Evolutionary conservation across 2,329 filamentous ascomycete species (phyloP), one percentile per base, ranked within the genome.

Genomic region (Apiospora koreana): DNA sequence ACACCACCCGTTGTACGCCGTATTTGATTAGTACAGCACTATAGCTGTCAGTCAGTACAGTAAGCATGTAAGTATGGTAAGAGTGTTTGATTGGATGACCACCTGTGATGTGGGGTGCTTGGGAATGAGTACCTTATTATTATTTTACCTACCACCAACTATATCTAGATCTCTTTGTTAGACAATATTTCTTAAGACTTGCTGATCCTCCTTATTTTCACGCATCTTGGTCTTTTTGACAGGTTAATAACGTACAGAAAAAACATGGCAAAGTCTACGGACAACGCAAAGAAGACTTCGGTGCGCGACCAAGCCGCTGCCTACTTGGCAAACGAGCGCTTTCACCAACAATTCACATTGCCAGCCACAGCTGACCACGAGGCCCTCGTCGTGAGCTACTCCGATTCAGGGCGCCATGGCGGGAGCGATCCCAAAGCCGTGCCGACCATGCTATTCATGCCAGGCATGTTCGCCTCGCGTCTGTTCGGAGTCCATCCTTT

Each of bases 381-480:
- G 14, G 74, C 71, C 6, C 70, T 79, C 35, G 70, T 66, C 23
- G 69, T 74, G 16, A 72, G 70, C 12, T 74, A 72, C n/a, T 54
- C 69, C 25, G 68, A 74, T 3, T 69, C 69, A 2, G 68, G 69
- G 6, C 68, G 35, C 23, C 31, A 48, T 48, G 64, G 21, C 10
- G 43, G 41, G 21, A 10, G 28, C 9, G 25, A 66, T 35, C 28
- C 50, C 42, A 46, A 67, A 46, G 42, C 45, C 7, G 46, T 50
- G 21, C 72, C 72, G n/a, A 69, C 67, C 9, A 48, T 72, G 1
- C 64, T 73, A 2, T 69, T 70, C 67, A 69, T 73, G 4, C 72
- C 72, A 8, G 72, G 72, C 21, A 75, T 78, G 74, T 78, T 77
- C 48, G 75, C 69, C 2, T 70, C 70, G 16, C 72, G 72, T 3